Percentiles rank a stretch among this genome's conserved stretches.
phyloP scores from a whole-genome alignment of 2,329 filamentous ascomycete genomes.

The Claviceps sp. region DNA sequence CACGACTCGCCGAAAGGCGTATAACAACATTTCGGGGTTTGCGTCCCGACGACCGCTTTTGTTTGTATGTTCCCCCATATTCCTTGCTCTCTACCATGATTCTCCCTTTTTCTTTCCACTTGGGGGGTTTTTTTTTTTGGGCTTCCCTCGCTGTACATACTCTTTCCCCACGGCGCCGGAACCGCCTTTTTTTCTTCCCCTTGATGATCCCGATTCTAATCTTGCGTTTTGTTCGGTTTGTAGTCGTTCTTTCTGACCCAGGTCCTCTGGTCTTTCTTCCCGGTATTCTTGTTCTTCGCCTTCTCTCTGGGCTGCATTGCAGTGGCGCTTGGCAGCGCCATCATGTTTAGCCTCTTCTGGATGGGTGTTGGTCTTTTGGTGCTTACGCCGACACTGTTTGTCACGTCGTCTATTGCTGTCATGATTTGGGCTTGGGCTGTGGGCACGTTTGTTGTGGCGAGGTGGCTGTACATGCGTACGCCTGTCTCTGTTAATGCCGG shows the following conservation, averaged over 20 bases:
- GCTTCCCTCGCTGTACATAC: background rate
- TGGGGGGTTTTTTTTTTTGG: too few species aligned
- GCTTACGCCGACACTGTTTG: conserved; percentile 54
- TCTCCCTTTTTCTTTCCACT: background rate
- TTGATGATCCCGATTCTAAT: background rate
- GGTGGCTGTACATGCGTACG: conserved; percentile 30
- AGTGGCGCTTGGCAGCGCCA: conserved; percentile 47
- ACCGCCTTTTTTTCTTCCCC: background rate
- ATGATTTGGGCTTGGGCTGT: conserved; percentile 57
- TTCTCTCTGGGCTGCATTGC: conserved; percentile 51
- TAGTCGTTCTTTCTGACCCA: conserved; percentile 58
- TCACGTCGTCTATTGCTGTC: conserved; percentile 48
- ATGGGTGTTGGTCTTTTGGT: conserved; percentile 52
- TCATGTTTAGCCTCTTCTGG: conserved; percentile 56
- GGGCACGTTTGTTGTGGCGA: conserved; percentile 38
- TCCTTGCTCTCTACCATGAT: too few species aligned
- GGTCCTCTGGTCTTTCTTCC: conserved; percentile 49
- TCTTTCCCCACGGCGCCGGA: background rate
- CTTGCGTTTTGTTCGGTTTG: too few species aligned
- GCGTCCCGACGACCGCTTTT: conserved; percentile 53
- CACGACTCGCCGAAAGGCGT: conserved; percentile 42
- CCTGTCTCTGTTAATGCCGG: conserved; percentile 12
- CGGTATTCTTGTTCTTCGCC: conserved; percentile 52
- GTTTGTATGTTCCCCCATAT: conserved; percentile 37
- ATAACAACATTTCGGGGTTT: conserved; percentile 40